These are phyloP conservation scores for Limnanthes douglasii DNA, from an alignment of 345 rosid species.

Conservation along the genomic window DNA sequence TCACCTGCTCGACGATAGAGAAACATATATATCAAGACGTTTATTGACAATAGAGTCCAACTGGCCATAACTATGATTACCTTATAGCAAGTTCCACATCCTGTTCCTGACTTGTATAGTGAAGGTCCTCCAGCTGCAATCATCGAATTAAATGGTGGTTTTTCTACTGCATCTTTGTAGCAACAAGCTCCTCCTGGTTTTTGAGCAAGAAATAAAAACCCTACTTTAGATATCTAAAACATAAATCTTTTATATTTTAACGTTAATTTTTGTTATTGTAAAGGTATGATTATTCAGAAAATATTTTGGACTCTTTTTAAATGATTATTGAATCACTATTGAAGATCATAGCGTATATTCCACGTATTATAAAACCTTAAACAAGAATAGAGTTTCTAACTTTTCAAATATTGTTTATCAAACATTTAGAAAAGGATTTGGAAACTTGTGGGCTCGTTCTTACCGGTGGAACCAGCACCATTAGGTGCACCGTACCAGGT, in stretches of 20 bases:
- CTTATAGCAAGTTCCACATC: constrained; percentile 73
- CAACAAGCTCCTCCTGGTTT: constrained; percentile 69
- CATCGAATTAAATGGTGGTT: constrained; percentile 29
- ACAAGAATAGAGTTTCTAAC: no score
- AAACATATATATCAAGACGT: constrained; percentile 4
- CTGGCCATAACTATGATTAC: constrained; percentile 9
- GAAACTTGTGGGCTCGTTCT: no score
- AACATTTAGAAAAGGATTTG: no score
- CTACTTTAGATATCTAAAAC: no score
- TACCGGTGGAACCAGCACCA: constrained; percentile 29
- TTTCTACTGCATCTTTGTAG: constrained; percentile 22
- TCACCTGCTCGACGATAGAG: constrained; percentile 23
- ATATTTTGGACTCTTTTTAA: no score
- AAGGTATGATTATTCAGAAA: no score
- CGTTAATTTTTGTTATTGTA: no score
- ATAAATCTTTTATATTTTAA: no score
- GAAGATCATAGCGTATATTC: no score
- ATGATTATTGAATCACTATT: no score
- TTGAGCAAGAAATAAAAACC: background rate
- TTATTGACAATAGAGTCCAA: background rate
- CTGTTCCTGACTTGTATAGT: constrained; percentile 35
- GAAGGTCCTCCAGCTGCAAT: constrained; percentile 58
- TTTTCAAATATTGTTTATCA: no score
- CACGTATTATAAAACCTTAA: no score
- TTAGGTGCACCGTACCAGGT: constrained; percentile 32